A percentile compares a stretch with the other conserved stretches of the same genome.
These are phyloP conservation scores for Diaporthe sp. DNA, from an alignment of 2,329 filamentous ascomycete genomes.

Conservation along the genomic window DNA sequence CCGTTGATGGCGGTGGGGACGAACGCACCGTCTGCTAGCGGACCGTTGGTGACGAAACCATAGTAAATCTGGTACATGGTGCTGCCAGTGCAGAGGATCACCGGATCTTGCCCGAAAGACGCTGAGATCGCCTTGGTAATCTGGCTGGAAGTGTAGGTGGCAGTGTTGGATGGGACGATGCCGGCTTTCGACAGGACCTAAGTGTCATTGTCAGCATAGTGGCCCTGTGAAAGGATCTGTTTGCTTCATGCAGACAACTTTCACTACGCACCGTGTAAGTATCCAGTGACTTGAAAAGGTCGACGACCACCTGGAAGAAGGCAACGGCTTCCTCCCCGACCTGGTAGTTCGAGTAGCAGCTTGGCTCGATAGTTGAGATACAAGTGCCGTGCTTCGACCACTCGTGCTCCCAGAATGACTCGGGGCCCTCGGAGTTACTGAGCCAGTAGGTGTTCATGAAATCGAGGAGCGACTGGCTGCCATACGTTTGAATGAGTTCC, in stretches of 20 bases:
- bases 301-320: constrained; percentile 36
- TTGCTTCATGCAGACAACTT: not conserved
- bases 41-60: constrained; percentile 32
- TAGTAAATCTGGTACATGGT: constrained; percentile 38
- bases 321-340: constrained; percentile 36
- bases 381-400: constrained; percentile 38
- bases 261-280: constrained; percentile 34
- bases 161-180: constrained; percentile 35
- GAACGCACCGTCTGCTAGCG: constrained; percentile 33
- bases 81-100: constrained; percentile 30
- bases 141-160: constrained; percentile 33
- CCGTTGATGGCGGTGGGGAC: constrained; percentile 30
- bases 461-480: constrained; percentile 24
- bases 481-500: constrained; percentile 33
- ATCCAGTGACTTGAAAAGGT: constrained; percentile 36
- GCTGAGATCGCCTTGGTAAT: constrained; percentile 36
- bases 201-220: not conserved
- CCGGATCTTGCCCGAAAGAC: constrained; percentile 33
- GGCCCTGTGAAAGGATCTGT: not conserved
- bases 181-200: constrained; percentile 35
- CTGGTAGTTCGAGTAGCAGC: constrained; percentile 34
- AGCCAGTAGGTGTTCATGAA: constrained; percentile 39
- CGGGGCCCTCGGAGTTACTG: constrained; percentile 31
- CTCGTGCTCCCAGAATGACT: constrained; percentile 39
- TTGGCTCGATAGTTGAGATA: constrained; percentile 35